These are phyloP conservation scores for Citrus sinensis DNA, from an alignment of 345 rosid species.

Conservation along the genomic window DNA sequence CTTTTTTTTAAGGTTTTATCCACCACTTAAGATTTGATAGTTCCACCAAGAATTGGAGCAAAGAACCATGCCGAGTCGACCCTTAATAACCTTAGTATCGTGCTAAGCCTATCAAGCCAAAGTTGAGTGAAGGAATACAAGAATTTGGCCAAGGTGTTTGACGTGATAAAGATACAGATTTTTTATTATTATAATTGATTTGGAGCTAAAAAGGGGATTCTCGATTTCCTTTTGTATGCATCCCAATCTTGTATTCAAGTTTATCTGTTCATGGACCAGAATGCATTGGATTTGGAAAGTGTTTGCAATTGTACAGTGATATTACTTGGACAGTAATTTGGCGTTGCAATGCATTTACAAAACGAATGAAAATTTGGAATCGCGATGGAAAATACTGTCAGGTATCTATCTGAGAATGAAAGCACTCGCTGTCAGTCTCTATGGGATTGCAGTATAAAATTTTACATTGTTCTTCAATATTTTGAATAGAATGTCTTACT, in stretches of 20 bases:
- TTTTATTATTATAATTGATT: not conserved
- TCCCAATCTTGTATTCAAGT: not conserved
- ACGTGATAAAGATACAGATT: not conserved
- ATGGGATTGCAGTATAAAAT: not conserved
- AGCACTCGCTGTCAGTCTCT: constrained; percentile 28
- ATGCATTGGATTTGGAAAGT: not conserved
- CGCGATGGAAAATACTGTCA: constrained; percentile 38
- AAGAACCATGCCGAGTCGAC: too few species aligned
- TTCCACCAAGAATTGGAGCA: too few species aligned
- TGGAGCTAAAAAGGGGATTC: not conserved
- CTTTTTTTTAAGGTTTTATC: too few species aligned
- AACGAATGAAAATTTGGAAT: constrained; percentile 37
- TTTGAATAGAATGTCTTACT: too few species aligned
- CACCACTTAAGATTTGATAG: too few species aligned
- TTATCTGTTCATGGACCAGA: not conserved
- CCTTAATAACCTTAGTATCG: too few species aligned
- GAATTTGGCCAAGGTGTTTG: too few species aligned
- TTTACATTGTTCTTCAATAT: too few species aligned
- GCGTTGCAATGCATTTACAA: constrained; percentile 35
- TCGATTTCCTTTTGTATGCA: not conserved
- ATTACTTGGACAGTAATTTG: constrained; percentile 11
- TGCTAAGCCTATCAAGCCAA: too few species aligned
- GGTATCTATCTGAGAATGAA: constrained; percentile 38
- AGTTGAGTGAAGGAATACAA: too few species aligned
- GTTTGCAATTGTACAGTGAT: too few species aligned